Evolutionary conservation across 345 rosid genomes (phyloP), one percentile per base, ranked within the genome.

Genomic region (Erodium maritimum): DNA sequence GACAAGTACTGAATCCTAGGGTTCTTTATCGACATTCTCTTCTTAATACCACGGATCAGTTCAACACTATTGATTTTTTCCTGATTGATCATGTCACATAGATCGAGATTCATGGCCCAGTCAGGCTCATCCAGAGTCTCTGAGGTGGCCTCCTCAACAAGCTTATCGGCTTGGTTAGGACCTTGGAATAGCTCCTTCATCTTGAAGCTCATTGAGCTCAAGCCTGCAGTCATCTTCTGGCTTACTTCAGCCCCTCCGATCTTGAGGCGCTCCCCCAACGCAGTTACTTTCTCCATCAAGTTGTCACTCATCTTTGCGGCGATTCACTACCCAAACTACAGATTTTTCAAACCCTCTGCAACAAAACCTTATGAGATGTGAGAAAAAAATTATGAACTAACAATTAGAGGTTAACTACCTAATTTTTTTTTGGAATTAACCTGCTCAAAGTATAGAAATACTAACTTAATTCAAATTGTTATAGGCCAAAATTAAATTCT

Each of bases 161-260:
- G 68, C 66, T 88, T 85, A 73, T 88, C 97, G 21, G 77, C 79
- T 34, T 77, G 85, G 70, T 79, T 91, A 19, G 96, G 79, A 23
- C 88, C 88, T 71, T 88, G 95, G 62, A 88, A 82, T 10, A 91
- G 78, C 68, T 91, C 96, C 87, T 79, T 91, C 66, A 88, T 65
- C 78, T 91, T 86, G 76, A 90, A 82, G 75, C 97, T 83, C 95
- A 87, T 80, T 8, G 93, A 88, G 79, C 76, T 87, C 86, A 90
- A 68, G 59, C 95, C 84, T 21, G 79, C 95, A 42, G 72, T 90
- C 76, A 87, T 74, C 69, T 85, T 90, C 59, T 73, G 72, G 69
- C 96, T 78, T 54, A 91, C 84, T 77, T 91, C 96, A 5, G 87
- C 73, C 68, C 96, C 95, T 65, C 90, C 91, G 29, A 77, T 88